Evolutionary conservation across 352 stramenopile genomes (phyloP), one percentile per base, ranked within the genome.

Genomic region (Pythium dissimile): DNA sequence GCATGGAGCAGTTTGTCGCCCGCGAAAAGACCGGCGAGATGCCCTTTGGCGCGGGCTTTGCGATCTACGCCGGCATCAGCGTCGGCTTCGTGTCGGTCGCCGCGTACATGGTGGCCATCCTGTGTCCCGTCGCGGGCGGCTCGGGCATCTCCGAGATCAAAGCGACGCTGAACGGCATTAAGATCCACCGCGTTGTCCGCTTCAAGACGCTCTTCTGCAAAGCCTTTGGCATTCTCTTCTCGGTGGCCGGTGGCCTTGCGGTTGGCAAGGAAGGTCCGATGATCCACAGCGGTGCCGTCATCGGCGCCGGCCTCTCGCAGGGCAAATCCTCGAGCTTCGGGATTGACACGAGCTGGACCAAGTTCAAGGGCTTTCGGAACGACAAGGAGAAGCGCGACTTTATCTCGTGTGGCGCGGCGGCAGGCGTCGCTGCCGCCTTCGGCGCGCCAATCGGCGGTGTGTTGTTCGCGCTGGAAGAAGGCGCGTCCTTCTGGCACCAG

Each of bases 111-210:
- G 97, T 99, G 18, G 91, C 97, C 34, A 97, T 92, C 55, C 63
- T 98, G 10, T 97, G 98, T 69, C 97, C 96, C 1, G 87, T 98
- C 18, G 92, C 91, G 2, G 92, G 78, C 35, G 97, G 97, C 10
- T 99, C 95, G 6, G 96, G 96, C 38, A 99, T 99, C 66, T 85
- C 88, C 0, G 97, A 99, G 73, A 98, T 99, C 59, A 99, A 99
- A 67, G 95, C 92, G 30, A 98, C 95, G 20, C 74, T 99, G 12
- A 99, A 99, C 71, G 97, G 97, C 20, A 97, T 99, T 62, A 97
- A 98, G 78, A 86, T 99, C 24, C 94, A 97, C 31, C 84, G 94
- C 20, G 86, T 99, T n/a, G 88, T 99, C 6, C 79, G 92, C 0
- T 69, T 98, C 34, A 98, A 98, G 68, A 99, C 97, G 24, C 70